Base-by-base conservation (phyloP, 2,329 filamentous ascomycete genomes). In the Penicillium sclerotigenum region DNA sequence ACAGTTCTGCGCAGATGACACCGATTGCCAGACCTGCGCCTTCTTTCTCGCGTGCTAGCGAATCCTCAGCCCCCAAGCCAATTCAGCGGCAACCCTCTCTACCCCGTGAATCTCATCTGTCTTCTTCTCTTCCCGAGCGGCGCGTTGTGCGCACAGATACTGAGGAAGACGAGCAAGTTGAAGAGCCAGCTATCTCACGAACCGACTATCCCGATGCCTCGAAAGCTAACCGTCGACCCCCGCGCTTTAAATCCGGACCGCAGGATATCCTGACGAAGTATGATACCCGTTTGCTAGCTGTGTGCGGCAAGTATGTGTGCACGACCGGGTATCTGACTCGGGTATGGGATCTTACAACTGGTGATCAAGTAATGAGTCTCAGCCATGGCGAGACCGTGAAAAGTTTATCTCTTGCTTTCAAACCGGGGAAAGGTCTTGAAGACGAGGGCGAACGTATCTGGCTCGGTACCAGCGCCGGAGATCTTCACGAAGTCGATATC, bases 401-500 rank as follows among this genome's bases (percentile, higher is more conserved):
- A 69, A 88, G 90, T 8, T 87, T 91, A 1, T 85, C 91, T 2
- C 78, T 97, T 6, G 83, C 85, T 0, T 99, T 99, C 75, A 95
- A 96, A 70, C 91, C 93, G 3, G 88, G 87, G 1, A 79, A 82
- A 3, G 84, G 88, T 60, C 83, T 93, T 1, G 84, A 90, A 56
- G 86, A 92, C 45, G 93, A 97, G 73, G 93, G 91, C 6, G 82
- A 83, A 52, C 82, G 86, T 14, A 65, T 99, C 24, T 99, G 94
- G 94, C 83, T 97, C 31, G 94, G 94, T 8, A 97, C 88, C 41
- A 96, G 88, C 63, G 80, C 85, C 7, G 94, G 94, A 46, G 94
- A 99, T 60, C 80, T 99, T 37, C 85, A 92, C 69, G 94, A 99
- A 75, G 83, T 96, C 42, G 92, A 99, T 70, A 84, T 97, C 52